Evolutionary conservation across 352 stramenopile species (phyloP), one percentile per base, ranked within the genome.

Genomic region (Aphanomyces euteiches): DNA sequence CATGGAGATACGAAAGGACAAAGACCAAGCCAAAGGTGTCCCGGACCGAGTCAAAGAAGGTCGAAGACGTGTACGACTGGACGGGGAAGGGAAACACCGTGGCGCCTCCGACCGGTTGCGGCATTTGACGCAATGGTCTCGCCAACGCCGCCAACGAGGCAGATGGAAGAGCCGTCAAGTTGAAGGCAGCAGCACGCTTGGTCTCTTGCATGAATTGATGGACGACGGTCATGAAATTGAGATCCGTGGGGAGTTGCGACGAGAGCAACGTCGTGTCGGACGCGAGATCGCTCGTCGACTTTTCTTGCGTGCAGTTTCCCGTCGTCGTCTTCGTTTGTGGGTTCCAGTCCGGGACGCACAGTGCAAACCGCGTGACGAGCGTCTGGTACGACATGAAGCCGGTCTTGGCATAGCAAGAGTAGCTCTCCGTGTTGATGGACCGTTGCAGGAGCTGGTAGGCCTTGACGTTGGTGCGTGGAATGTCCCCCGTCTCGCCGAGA

Each of bases 1-100:
- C 87, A 74, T 95, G 97, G 67, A 98, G 59, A 64, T 96, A 97
- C 28, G 89, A 82, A 34, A 98, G 75, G 64, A 97, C 87, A 73
- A 97, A 97, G 34, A 98, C 82, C 40, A 98, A 79, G 3, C 85
- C 75, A 53, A 96, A 95, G 47, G 84, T 76, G 34, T 78, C 74
- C 36, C 94, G 79, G 56, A 84, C 78, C 69, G 90, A 95, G 60
- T 95, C 94, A 5, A 77, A 73, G 2, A 82, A 88, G 59, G 72
- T 80, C n/a, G 81, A n/a, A n/a, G n/a, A n/a, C n/a, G n/a, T 63
- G 66, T 82, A 89, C 0, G n/a, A 41, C 54, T 87, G 72, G n/a
- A 87, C 81, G 2, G 84, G 82, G 38, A 90, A 90, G 3, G 84
- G 82, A 0, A 74, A 69, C 2, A 90, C 77, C 0, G 75, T 75